Evolutionary conservation across 23 red algal genomes (phyloP).

Genomic region (Gracilaria vermiculophylla): DNA sequence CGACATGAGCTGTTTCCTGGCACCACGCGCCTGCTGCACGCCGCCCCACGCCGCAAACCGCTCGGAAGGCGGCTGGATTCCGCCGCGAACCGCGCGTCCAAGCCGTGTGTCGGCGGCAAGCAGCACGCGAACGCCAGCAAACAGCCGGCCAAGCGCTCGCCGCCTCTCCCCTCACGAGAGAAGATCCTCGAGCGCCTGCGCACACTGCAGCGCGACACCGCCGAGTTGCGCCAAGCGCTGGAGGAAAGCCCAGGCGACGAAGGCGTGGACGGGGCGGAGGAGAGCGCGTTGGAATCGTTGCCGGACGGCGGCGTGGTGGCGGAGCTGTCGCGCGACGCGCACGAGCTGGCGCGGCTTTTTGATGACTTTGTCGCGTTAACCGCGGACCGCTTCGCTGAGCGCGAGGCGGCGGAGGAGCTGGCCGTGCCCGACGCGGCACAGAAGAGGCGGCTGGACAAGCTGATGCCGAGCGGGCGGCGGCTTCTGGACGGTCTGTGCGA

Average conservation of each 20-base stretch:
- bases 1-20: slow-evolving; percentile 1
- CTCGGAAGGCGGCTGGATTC: background rate
- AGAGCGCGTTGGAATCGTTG: background rate
- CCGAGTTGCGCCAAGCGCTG: background rate
- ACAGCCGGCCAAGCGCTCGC: background rate
- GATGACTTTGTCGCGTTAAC: background rate
- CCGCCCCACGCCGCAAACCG: background rate
- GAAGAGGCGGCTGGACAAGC: too few species aligned
- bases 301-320: background rate
- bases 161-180: background rate
- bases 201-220: background rate
- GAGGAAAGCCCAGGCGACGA: background rate
- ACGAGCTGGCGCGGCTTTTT: background rate
- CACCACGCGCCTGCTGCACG: background rate
- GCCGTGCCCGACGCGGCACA: background rate
- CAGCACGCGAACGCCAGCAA: too few species aligned
- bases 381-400: background rate
- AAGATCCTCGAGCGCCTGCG: background rate
- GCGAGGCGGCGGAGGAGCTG: background rate
- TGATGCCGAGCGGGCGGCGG: background rate
- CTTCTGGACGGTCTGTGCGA: background rate
- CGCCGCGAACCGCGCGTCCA: background rate
- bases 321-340: background rate
- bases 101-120: background rate
- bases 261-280: background rate